Evolutionary conservation across 1,284 basidiomycete genomes (phyloP), one percentile per base, ranked within the genome.

Genomic region (Cryptococcus jaspeensis): DNA sequence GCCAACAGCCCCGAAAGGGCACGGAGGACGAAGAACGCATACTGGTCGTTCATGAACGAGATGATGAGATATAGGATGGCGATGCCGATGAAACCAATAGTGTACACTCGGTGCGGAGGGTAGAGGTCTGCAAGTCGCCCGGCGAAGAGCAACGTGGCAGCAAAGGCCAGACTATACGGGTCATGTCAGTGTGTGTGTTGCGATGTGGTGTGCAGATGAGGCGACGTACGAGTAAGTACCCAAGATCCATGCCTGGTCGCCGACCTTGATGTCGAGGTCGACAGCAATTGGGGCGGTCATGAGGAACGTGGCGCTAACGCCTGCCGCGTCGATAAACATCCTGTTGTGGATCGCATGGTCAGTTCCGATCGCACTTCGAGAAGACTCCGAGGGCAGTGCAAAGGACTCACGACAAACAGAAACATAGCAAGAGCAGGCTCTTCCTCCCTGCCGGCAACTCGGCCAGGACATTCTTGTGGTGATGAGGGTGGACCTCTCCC

Each of bases 21-120:
- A 43, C 75, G 71, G 6, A 77, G 67, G 47, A 75, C 61, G 57
- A 70, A 75, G 62, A 77, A 77, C 18, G 73, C 72, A 55, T 72
- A 74, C 60, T 73, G 65, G 56, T 75, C 55, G 49, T 51, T 58
- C 70, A 74, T 73, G 63, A 76, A 76, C 18, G 67, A 70, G 53
- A 74, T 74, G 68, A 72, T 66, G 41, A 77, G 63, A 67, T 72
- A 69, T 63, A 74, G 66, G 42, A 74, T 47, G 28, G 69, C 71
- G 46, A 72, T 60, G 58, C 71, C 72, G 53, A 66, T 56, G 59
- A 73, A 74, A 4, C 75, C 75, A 50, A 72, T 58, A 9, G 64
- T 65, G 65, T 70, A 73, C 40, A 77, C 61, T 12, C 59, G 44
- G 58, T 71, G 63, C 8, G 75, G 75, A 9, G 73, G 61, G 61